Evolutionary conservation across 2,329 filamentous ascomycete genomes (phyloP), one percentile per base, ranked within the genome.

Genomic region (Teratosphaeriaceae sp.): DNA sequence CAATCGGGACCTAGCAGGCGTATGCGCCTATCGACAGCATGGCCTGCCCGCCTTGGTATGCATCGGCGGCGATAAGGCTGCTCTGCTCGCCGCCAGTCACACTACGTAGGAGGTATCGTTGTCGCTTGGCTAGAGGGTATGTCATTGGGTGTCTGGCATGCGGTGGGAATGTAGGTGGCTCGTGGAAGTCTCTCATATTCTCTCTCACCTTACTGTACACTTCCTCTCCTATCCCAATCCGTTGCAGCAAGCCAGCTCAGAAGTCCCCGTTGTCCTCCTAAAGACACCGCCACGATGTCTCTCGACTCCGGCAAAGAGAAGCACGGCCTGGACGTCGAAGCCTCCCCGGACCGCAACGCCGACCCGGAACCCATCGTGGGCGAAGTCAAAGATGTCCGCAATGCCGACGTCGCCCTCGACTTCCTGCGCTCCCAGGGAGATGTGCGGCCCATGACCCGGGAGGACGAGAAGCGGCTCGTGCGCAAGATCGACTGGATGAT

Each of bases 401-500:
- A 59, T 38, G 57, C 55, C 21, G 59, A 62, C 41, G 58, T 54
- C 9, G 59, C 58, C 2, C 50, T 61, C 3, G 53, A 55, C 24
- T 62, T 60, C 29, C 44, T 62, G 3, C 59, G 56, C 21, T 45
- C 51, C 26, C 53, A 59, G 47, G 50, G 52, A 22, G 44, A 47
- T 6, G 52, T 54, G 8, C 50, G 51, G 11, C 44, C 48, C n/a
- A 59, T 56, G 54, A 53, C 53, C 11, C 20, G 34, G 9, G 27
- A 38, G n/a, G 49, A 50, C 22, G 47, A 52, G 33, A 50, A 48
- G 15, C 26, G 27, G 7, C 38, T 47, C 2, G 13, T 40, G 3
- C 20, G 44, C 5, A 36, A 65, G 48, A 66, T 68, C 21, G 66
- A 69, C 38, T 64, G 59, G 55, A 64, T 63, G 57, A 63, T 69